phyloP scores from a whole-genome alignment of 305 asterid genomes.

The Ruellia speciosa region DNA sequence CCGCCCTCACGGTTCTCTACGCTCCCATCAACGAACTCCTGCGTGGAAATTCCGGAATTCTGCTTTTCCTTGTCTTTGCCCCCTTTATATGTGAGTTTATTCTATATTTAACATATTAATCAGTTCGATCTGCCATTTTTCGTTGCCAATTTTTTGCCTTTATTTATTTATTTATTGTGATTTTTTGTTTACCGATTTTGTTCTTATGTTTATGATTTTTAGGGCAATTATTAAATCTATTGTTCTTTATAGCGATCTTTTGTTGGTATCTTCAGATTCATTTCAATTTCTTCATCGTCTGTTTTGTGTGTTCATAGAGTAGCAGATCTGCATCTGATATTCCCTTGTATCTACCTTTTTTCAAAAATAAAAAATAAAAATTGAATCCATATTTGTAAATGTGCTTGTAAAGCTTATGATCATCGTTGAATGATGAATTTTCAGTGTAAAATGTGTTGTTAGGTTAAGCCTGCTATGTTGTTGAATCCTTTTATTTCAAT shows the following conservation, averaged over 20 bases:
- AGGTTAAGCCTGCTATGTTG: too few species aligned
- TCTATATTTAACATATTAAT: background rate
- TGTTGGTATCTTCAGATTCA: background rate
- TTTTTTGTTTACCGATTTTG: background rate
- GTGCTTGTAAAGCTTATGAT: too few species aligned
- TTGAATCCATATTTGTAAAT: too few species aligned
- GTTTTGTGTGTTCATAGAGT: background rate
- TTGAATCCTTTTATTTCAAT: too few species aligned
- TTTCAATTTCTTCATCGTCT: background rate
- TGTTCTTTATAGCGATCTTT: background rate
- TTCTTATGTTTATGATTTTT: background rate
- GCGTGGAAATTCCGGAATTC: constrained; percentile 51
- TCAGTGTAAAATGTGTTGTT: too few species aligned
- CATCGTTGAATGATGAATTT: too few species aligned
- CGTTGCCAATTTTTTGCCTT: background rate
- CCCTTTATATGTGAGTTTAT: constrained; percentile 63
- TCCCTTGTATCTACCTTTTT: background rate
- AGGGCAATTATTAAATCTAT: background rate
- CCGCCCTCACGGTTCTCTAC: constrained; percentile 60
- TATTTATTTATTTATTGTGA: background rate
- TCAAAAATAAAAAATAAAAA: too few species aligned
- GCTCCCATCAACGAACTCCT: constrained; percentile 72
- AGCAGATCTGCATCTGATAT: background rate
- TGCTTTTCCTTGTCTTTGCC: constrained; percentile 63
- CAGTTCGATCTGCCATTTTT: constrained; percentile 6